phyloP scores from a whole-genome alignment of 495 filamentous ascomycete species.

The Penicillium daleae region DNA sequence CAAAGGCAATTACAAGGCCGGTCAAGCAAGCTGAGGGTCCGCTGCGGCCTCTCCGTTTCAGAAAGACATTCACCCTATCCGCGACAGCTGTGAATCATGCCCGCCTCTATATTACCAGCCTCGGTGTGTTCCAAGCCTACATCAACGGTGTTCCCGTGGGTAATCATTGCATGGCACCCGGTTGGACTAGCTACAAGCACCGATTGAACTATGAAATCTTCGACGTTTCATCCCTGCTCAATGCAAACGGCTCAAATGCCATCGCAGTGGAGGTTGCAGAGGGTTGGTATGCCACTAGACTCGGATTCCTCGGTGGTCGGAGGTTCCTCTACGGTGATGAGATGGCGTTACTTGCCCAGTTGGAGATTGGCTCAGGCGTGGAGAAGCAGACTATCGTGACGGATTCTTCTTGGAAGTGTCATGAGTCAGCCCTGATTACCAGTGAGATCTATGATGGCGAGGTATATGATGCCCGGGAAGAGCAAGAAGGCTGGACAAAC shows the following conservation, averaged over 20 bases:
- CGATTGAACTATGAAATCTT: constrained; percentile 55
- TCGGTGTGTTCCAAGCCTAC: constrained; percentile 54
- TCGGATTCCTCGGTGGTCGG: constrained; percentile 45
- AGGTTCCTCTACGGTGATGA: constrained; percentile 49
- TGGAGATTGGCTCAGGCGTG: constrained; percentile 40
- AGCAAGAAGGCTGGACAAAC: constrained; percentile 31
- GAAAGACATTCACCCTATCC: constrained; percentile 31
- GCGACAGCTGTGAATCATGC: constrained; percentile 22
- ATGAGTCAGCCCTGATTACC: constrained; percentile 42
- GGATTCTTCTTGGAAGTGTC: constrained; percentile 49
- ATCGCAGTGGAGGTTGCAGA: constrained; percentile 57
- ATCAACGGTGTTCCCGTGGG: constrained; percentile 56
- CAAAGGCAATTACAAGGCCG: constrained; percentile 35
- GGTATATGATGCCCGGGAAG: constrained; percentile 45
- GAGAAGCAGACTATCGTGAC: constrained; percentile 35
- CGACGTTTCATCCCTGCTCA: constrained; percentile 48
- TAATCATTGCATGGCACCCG: constrained; percentile 49
- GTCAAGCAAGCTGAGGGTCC: constrained; percentile 22
- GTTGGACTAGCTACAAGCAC: constrained; percentile 58
- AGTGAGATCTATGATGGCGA: constrained; percentile 61
- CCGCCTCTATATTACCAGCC: constrained; percentile 54
- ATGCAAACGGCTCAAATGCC: constrained; percentile 38
- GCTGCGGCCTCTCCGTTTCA: constrained; percentile 33
- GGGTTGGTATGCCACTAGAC: constrained; percentile 57
- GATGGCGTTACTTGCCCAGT: constrained; percentile 47